These are phyloP conservation scores for Debaryomycetaceae sp. DNA, from an alignment of 1,139 yeast species.

Conservation along the genomic window DNA sequence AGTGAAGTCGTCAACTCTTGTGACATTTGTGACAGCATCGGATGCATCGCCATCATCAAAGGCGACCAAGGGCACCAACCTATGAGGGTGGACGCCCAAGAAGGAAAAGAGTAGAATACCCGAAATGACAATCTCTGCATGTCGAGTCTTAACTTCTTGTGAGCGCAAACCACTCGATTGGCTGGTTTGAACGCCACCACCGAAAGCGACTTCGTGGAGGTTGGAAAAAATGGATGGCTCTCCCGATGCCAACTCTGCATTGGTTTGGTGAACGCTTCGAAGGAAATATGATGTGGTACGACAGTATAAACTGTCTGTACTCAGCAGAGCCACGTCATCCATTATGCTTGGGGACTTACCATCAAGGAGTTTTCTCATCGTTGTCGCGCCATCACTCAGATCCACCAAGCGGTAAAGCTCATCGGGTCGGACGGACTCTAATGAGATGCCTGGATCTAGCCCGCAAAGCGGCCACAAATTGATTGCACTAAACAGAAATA, in stretches of 20 bases:
- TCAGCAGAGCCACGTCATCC: not conserved
- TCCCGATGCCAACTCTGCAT: not conserved
- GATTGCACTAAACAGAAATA: constrained; percentile 21
- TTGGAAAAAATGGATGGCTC: no score
- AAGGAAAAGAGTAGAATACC: constrained; percentile 23
- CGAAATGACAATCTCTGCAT: constrained; percentile 21
- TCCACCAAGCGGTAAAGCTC: not conserved
- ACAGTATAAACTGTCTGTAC: constrained; percentile 4
- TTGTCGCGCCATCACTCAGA: not conserved
- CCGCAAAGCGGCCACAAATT: constrained; percentile 17
- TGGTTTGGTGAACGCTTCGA: constrained; percentile 7
- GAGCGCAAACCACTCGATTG: no score
- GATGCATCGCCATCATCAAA: constrained; percentile 13
- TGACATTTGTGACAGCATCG: constrained; percentile 6
- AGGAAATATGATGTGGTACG: constrained; percentile 23
- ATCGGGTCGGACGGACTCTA: no score
- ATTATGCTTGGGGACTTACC: not conserved
- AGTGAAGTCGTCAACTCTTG: no score
- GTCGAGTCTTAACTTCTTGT: constrained; percentile 8
- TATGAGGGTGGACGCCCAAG: constrained; percentile 29
- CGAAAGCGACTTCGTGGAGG: no score
- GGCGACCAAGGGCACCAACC: constrained; percentile 24
- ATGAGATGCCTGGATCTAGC: no score
- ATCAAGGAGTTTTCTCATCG: not conserved
- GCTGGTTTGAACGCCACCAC: constrained; percentile 2